These are phyloP conservation scores for Pyrenochaeta sp. DNA, from an alignment of 2,329 filamentous ascomycete genomes.

Conservation along the genomic window DNA sequence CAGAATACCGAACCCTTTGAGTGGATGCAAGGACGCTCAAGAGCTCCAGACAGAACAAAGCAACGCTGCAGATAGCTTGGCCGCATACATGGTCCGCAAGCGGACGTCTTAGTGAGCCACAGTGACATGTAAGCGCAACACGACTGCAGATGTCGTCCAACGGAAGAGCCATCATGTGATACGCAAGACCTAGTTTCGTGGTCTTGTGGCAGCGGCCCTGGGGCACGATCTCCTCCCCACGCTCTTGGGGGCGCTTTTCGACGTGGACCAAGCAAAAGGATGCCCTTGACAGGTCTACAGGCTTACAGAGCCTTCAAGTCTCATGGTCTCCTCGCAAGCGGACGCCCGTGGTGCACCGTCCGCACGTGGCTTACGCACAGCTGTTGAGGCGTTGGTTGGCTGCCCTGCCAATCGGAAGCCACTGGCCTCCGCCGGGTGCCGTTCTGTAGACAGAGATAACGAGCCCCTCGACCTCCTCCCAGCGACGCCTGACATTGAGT, in stretches of 20 bases:
- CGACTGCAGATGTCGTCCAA: background rate
- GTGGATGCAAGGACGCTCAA: background rate
- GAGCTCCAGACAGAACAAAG: background rate
- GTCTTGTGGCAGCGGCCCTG: slow-evolving; percentile 11
- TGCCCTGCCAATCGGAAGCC: slow-evolving; percentile 12
- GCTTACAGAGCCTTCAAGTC: background rate
- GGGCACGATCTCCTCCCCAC: background rate
- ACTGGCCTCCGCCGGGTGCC: background rate
- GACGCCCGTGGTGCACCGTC: background rate
- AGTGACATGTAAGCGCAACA: background rate
- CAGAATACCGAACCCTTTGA: background rate
- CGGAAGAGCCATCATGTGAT: slow-evolving; percentile 20
- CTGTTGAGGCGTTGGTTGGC: background rate
- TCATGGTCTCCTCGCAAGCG: background rate
- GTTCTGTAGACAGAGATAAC: background rate
- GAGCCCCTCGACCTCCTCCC: background rate
- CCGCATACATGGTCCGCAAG: slow-evolving; percentile 3
- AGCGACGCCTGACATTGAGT: background rate
- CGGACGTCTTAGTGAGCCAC: slow-evolving; percentile 1
- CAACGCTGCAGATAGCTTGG: background rate
- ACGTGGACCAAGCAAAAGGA: background rate
- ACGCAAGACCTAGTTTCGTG: slow-evolving; percentile 7
- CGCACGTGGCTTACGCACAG: slow-evolving; percentile 11
- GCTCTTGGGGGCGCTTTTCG: background rate
- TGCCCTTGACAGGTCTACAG: background rate